phyloP scores from a whole-genome alignment of 2,329 filamentous ascomycete species.

The Canariomyces notabilis region DNA sequence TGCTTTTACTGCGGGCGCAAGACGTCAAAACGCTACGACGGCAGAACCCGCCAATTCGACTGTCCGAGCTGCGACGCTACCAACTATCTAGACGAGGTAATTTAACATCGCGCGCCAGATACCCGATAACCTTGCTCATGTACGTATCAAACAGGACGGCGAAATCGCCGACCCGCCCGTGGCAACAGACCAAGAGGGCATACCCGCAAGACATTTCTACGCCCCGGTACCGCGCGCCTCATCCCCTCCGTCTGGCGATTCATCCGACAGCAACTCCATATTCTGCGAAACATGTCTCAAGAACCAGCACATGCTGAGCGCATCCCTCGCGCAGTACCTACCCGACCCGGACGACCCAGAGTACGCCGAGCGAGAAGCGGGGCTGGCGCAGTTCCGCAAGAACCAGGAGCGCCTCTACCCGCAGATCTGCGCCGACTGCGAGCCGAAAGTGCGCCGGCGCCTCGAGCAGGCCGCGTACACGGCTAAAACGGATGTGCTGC shows the following conservation, averaged over 20 bases:
- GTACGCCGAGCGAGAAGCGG: slow-evolving; percentile 62
- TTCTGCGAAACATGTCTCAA: slow-evolving; percentile 77
- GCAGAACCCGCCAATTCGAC: slow-evolving; percentile 59
- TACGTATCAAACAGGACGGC: slow-evolving; percentile 61
- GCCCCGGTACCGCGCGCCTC: slow-evolving; percentile 40
- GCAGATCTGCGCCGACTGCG: slow-evolving; percentile 78
- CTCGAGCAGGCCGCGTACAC: slow-evolving; percentile 71
- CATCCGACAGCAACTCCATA: slow-evolving; percentile 35
- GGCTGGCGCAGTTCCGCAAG: slow-evolving; percentile 64
- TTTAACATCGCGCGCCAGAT: slow-evolving; percentile 19
- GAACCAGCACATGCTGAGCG: slow-evolving; percentile 79
- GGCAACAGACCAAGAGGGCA: slow-evolving; percentile 45
- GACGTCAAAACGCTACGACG: slow-evolving; percentile 56
- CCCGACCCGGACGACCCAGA: slow-evolving; percentile 61
- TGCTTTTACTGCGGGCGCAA: slow-evolving; percentile 83
- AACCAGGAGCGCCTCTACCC: slow-evolving; percentile 80
- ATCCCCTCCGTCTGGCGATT: slow-evolving; percentile 30
- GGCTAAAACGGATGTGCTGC: slow-evolving; percentile 75
- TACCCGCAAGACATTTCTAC: slow-evolving; percentile 41
- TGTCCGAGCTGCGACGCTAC: slow-evolving; percentile 77
- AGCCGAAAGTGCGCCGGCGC: slow-evolving; percentile 64
- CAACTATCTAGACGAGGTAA: slow-evolving; percentile 84
- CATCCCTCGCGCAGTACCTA: slow-evolving; percentile 74
- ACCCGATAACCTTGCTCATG: neutral
- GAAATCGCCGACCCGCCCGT: slow-evolving; percentile 84